Conservation (phyloP, 192 early-diverging fungal genomes). For the Linnemannia elongata region DNA sequence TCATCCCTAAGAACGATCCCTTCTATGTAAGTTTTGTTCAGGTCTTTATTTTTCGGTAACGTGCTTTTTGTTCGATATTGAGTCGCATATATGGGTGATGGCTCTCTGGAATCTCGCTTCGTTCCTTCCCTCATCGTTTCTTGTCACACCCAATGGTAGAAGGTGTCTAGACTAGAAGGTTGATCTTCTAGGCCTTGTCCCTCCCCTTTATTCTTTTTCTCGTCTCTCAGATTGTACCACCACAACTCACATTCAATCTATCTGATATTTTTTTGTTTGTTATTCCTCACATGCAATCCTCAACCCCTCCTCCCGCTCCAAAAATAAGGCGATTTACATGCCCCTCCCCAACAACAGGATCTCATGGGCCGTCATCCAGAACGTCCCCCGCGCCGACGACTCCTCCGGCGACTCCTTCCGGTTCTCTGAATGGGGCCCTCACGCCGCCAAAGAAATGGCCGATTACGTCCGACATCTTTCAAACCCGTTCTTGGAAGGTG, state of each 20-base stretch:
- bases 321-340: constrained; percentile 25
- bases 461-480: constrained; percentile 13
- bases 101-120: not conserved
- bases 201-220: no score
- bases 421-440: constrained; percentile 22
- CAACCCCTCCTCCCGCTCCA: no score
- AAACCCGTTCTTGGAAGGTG: not conserved
- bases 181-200: no score
- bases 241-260: no score
- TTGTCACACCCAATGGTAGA: not conserved
- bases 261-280: not conserved
- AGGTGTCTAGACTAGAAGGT: not conserved
- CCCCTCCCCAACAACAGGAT: constrained; percentile 18
- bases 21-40: constrained; percentile 25
- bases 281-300: no score
- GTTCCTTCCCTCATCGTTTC: not conserved
- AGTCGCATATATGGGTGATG: not conserved
- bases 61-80: no score
- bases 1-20: constrained; percentile 23
- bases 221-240: not conserved
- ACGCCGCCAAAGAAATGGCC: constrained; percentile 28
- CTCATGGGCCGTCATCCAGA: constrained; percentile 30
- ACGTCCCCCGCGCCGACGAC: constrained; percentile 16
- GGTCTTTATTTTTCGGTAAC: no score
- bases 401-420: constrained; percentile 18